Percentiles rank a stretch among this genome's conserved stretches.
These are phyloP conservation scores for Aspergillus luchuensis DNA, from an alignment of 2,329 filamentous ascomycete genomes.

Conservation along the genomic window DNA sequence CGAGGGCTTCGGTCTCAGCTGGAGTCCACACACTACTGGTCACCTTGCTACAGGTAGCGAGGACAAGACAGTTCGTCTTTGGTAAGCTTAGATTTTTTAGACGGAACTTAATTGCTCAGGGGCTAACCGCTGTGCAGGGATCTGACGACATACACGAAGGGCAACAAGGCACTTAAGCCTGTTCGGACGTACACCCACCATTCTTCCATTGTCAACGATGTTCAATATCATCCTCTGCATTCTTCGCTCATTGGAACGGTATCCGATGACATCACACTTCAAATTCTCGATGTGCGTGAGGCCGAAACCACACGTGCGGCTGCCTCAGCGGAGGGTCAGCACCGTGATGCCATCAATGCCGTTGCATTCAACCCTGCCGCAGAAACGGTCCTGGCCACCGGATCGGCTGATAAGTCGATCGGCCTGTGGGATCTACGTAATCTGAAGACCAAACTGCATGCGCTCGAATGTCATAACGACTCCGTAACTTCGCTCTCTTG, in stretches of 20 bases:
- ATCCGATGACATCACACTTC: conserved; percentile 90
- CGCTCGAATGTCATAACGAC: conserved; percentile 83
- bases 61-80: conserved; percentile 87
- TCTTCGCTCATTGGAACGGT: conserved; percentile 86
- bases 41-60: conserved; percentile 87
- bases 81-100: conserved; percentile 57
- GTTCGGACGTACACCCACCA: conserved; percentile 82
- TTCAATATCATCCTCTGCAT: conserved; percentile 89
- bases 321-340: conserved; percentile 70
- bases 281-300: conserved; percentile 84
- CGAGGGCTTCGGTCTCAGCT: conserved; percentile 90
- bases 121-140: conserved; percentile 59
- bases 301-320: conserved; percentile 67
- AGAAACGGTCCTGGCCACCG: conserved; percentile 89
- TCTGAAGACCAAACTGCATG: conserved; percentile 85
- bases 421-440: conserved; percentile 95
- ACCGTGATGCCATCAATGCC: conserved; percentile 93
- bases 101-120: not conserved
- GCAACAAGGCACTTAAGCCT: conserved; percentile 70
- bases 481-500: conserved; percentile 90
- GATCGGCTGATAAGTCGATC: conserved; percentile 92
- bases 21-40: conserved; percentile 83
- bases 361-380: conserved; percentile 89
- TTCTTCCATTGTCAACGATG: conserved; percentile 89
- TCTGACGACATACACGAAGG: conserved; percentile 71